Base-by-base conservation (phyloP, 805 yeast species). In the Kluyveromyces dobzhanskii region DNA sequence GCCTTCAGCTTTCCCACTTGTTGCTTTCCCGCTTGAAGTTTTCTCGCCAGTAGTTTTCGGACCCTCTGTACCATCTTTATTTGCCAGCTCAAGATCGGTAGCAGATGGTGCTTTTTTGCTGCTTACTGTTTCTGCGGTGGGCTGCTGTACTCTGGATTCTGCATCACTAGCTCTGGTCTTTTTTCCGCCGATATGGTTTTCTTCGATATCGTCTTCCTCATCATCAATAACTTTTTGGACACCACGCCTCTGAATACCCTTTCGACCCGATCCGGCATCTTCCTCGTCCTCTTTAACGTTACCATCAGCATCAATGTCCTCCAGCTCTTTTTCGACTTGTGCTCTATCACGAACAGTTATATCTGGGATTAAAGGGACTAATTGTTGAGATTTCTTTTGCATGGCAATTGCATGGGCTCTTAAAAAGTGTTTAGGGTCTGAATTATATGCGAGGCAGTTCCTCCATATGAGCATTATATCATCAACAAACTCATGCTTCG, bases 391-490 rank as follows among this genome's bases (percentile, higher is more conserved):
- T 55, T 84, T 85, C 61, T 86, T 86, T 50, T 87, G 94, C 98
- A 92, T 94, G 2, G 97, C 96, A 35, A 84, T 62, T 0, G 98
- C 98, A 63, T 92, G 97, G 0, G 78, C 84, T 35, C 99, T 69
- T 32, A 92, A 59, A 48, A 84, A 90, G 59, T 92, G 97, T 43
- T 79, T 80, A 2, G 98, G 97, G 53, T 92, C 97, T 0, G 96
- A 81, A 59, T 92, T 92, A 59, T 86, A 92, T 1, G 88, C 76
- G 42, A 94, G 64, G 58, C 99, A 92, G 59, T 92, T 92, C 45
- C 78, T 77, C 98, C 98, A 92, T 23, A 92, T 92, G 38, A 94
- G 70, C 87, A 85, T 84, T 44, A 92, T 66, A 58, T 92, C 98
- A 54, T 85, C 94, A n/a, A 87, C 95, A 67, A 92, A 92, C 48